phyloP scores from a whole-genome alignment of 192 early-diverging fungal genomes.

The Backusella westeae region DNA sequence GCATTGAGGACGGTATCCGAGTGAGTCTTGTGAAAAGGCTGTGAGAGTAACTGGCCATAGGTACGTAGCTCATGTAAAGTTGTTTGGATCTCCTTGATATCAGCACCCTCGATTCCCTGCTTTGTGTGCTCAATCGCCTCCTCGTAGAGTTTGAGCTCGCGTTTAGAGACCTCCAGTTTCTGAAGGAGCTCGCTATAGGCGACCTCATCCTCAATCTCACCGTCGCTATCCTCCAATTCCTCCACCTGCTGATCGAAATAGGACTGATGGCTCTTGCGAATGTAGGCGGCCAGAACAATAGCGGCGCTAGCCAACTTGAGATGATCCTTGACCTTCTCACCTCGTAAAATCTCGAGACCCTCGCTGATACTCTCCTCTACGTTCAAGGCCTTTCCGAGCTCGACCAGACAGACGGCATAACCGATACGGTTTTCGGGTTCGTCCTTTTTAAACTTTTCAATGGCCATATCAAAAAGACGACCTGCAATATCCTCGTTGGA shows the following conservation, averaged over 20 bases:
- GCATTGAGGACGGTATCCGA: neutral
- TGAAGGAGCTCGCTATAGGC: constrained; percentile 11
- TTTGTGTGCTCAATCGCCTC: constrained; percentile 10
- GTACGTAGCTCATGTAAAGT: constrained; percentile 1
- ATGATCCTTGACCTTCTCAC: neutral
- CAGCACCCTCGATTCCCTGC: neutral
- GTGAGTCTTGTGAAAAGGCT: constrained; percentile 7
- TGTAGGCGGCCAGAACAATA: neutral
- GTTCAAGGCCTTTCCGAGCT: constrained; percentile 23
- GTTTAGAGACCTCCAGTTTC: constrained; percentile 14
- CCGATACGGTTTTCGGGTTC: constrained; percentile 40
- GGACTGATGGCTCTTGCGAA: constrained; percentile 14
- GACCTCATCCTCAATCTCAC: constrained; percentile 20
- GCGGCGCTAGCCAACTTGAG: constrained; percentile 10
- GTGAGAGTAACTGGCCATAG: constrained; percentile 25
- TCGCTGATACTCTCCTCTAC: constrained; percentile 37
- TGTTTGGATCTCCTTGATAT: neutral
- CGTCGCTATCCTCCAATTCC: constrained; percentile 10
- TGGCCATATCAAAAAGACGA: constrained; percentile 54
- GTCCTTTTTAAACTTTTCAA: constrained; percentile 43
- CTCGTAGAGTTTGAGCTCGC: constrained; percentile 21
- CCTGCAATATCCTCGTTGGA: constrained; percentile 32
- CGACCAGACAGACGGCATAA: constrained; percentile 30
- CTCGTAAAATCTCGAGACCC: constrained; percentile 22
- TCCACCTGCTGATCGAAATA: constrained; percentile 9